These are phyloP conservation scores for Borealophlyctis nickersoniae DNA, from an alignment of 192 early-diverging fungal species.

Conservation along the genomic window DNA sequence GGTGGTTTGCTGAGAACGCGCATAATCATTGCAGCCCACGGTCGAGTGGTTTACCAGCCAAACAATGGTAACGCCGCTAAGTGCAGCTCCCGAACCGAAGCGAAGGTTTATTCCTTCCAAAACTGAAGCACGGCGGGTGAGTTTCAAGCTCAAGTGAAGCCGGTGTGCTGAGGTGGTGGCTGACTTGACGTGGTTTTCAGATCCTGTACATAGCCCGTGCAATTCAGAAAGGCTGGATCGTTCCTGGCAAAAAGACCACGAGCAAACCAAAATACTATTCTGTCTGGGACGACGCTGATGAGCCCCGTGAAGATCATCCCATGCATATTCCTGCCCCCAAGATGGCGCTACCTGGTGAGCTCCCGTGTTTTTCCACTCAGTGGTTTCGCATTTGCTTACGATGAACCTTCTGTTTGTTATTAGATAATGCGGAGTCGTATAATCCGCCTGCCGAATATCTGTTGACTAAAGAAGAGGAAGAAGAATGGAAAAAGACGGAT, in stretches of 20 bases:
- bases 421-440: constrained; percentile 86
- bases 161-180: no score
- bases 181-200: constrained; percentile 20
- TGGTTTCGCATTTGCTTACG: background rate
- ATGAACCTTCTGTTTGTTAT: background rate
- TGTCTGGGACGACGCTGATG: constrained; percentile 77
- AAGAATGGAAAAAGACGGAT: constrained; percentile 76
- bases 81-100: constrained; percentile 92
- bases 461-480: constrained; percentile 73
- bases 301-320: constrained; percentile 53
- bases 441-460: constrained; percentile 96
- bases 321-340: constrained; percentile 90
- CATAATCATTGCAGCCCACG: constrained; percentile 52
- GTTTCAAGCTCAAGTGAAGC: no score
- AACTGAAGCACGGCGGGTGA: constrained; percentile 83
- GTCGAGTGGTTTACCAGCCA: constrained; percentile 95
- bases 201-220: constrained; percentile 98
- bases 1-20: constrained; percentile 1
- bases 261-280: constrained; percentile 56
- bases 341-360: constrained; percentile 70
- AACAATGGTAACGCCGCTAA: constrained; percentile 75
- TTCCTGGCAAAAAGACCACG: constrained; percentile 48
- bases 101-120: constrained; percentile 93
- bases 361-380: background rate
- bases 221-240: constrained; percentile 84